Conservation (phyloP, 2,329 filamentous ascomycete species). For the Thelonectria discophora region DNA sequence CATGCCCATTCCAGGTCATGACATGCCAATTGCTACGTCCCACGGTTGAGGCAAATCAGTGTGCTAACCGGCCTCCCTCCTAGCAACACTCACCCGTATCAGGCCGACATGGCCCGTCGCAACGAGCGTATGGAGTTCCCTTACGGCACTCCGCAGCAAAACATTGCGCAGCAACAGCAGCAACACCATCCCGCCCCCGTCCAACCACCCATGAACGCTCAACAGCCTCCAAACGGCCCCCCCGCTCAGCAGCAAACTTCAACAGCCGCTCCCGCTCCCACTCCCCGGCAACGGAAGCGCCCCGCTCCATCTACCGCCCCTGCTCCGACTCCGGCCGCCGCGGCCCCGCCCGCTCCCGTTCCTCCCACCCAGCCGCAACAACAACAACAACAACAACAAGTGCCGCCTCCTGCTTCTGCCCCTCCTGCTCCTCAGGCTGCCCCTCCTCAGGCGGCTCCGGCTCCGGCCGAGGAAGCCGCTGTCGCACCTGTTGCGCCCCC, state of each 20-base stretch:
- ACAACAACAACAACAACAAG: conserved; percentile 39
- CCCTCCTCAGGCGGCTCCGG: conserved; percentile 42
- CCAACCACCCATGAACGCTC: conserved; percentile 56
- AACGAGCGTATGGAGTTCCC: conserved; percentile 56
- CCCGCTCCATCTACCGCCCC: conserved; percentile 48
- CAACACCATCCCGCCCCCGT: conserved; percentile 52
- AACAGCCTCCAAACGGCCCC: conserved; percentile 47
- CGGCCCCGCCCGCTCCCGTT: conserved; percentile 46
- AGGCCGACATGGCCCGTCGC: conserved; percentile 59
- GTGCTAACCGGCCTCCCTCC: conserved; percentile 43
- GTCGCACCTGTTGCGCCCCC: conserved; percentile 53
- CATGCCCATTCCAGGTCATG: conserved; percentile 31
- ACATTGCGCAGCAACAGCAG: conserved; percentile 49
- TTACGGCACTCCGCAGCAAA: conserved; percentile 52
- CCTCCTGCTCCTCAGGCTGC: conserved; percentile 45
- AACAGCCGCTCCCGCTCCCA: conserved; percentile 50
- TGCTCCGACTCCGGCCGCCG: conserved; percentile 50
- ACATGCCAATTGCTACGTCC: conserved; percentile 40
- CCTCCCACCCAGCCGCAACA: conserved; percentile 45
- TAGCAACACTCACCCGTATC: conserved; percentile 58
- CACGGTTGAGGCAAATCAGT: conserved; percentile 37
- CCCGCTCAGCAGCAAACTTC: conserved; percentile 48
- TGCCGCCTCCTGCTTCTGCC: conserved; percentile 41
- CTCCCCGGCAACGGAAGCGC: conserved; percentile 53
- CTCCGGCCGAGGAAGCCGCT: conserved; percentile 45